phyloP scores from a whole-genome alignment of 2,329 filamentous ascomycete genomes.

The Colletotrichum echinochloae region DNA sequence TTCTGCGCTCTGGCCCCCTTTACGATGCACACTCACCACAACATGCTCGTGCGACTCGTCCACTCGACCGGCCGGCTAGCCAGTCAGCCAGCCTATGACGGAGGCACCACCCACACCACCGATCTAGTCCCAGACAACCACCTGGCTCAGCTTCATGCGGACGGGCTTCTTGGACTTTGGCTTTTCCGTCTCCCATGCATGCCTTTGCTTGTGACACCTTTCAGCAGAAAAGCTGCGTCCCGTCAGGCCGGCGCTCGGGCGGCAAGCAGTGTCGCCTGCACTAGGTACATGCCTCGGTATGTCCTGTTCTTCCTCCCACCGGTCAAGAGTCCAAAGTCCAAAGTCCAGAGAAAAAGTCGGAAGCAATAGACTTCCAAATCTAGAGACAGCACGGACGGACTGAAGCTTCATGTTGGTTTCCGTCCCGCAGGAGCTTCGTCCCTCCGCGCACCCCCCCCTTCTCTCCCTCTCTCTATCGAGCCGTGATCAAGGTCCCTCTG shows the following conservation, averaged over 20 bases:
- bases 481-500: constrained; percentile 27
- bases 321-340: not conserved
- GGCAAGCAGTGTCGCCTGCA: constrained; percentile 16
- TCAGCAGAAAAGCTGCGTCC: constrained; percentile 4
- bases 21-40: constrained; percentile 10
- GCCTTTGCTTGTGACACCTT: constrained; percentile 12
- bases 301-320: constrained; percentile 16
- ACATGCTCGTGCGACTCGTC: constrained; percentile 26
- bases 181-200: not conserved
- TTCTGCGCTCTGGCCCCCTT: constrained; percentile 1
- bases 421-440: not conserved
- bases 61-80: no score
- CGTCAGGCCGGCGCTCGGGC: constrained; percentile 20
- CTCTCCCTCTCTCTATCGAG: constrained; percentile 13
- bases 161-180: not conserved
- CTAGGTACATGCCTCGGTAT: no score
- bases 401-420: constrained; percentile 27
- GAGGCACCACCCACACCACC: constrained; percentile 26
- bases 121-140: constrained; percentile 26
- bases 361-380: constrained; percentile 14
- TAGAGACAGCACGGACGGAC: constrained; percentile 1
- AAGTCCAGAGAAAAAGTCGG: constrained; percentile 7
- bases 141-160: constrained; percentile 33
- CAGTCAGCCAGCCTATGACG: constrained; percentile 26
- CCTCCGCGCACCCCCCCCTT: not conserved